Conservation (phyloP, 129 eudicot genomes). For the Tagetes patula region DNA sequence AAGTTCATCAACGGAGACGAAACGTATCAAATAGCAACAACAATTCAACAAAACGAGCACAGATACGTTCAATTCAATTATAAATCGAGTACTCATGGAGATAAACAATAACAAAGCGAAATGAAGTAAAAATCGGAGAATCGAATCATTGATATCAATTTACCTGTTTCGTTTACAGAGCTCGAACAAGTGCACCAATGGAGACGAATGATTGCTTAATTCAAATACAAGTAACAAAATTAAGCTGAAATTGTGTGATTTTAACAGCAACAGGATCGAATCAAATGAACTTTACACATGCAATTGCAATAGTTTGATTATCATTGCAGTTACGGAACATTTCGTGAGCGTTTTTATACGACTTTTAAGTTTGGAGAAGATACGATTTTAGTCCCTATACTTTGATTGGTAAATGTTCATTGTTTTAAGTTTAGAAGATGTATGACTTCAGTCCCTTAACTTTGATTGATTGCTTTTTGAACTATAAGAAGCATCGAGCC, state of each 20-base stretch:
- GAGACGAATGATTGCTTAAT: slow-evolving; percentile 22
- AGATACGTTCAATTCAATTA: too few species aligned
- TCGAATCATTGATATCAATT: not conserved
- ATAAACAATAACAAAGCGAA: slow-evolving; percentile 5
- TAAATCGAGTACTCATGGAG: not conserved
- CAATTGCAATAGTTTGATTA: slow-evolving; percentile 11
- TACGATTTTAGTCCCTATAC: too few species aligned
- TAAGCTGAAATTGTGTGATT: slow-evolving; percentile 8
- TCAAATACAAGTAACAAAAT: not conserved
- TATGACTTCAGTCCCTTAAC: slow-evolving; percentile 27
- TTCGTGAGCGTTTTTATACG: slow-evolving; percentile 19
- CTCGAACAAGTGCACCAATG: slow-evolving; percentile 24
- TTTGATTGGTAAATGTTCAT: not conserved
- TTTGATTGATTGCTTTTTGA: not conserved
- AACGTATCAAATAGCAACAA: not conserved
- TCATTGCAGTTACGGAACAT: slow-evolving; percentile 23
- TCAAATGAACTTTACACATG: slow-evolving; percentile 18
- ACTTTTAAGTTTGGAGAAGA: too few species aligned
- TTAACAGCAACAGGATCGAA: slow-evolving; percentile 3
- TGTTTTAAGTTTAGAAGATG: not conserved
- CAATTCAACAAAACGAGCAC: too few species aligned
- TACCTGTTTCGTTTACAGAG: slow-evolving; percentile 28
- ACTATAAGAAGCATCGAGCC: too few species aligned
- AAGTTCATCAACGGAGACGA: slow-evolving; percentile 28
- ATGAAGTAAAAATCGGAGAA: slow-evolving; percentile 12